These are phyloP conservation scores for Fibroporia radiculosa DNA, from an alignment of 768 basidiomycete species.

Conservation along the genomic window DNA sequence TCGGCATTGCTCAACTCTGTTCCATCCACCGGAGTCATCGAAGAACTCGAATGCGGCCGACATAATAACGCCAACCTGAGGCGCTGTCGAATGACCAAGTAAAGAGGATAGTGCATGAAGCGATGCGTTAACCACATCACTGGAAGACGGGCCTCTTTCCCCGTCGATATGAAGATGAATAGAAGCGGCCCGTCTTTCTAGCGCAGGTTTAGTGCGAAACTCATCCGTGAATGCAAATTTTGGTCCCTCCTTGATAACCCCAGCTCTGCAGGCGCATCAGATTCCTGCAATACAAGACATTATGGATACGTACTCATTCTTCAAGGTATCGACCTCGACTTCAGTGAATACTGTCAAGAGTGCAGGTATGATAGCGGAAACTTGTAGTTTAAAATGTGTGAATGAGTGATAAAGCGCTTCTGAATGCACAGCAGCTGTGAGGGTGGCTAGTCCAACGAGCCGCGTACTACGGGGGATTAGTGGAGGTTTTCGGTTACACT, in stretches of 20 bases:
- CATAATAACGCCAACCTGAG: conserved; percentile 66
- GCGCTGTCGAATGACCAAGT: conserved; percentile 66
- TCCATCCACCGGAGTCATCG: conserved; percentile 57
- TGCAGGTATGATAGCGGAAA: conserved; percentile 61
- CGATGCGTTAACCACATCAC: conserved; percentile 69
- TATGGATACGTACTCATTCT: conserved; percentile 53
- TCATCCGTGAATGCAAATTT: conserved; percentile 76
- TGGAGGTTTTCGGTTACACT: not conserved
- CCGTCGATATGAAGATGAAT: conserved; percentile 87
- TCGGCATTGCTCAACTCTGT: conserved; percentile 58
- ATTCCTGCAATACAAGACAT: not conserved
- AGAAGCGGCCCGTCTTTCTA: conserved; percentile 80
- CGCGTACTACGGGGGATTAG: conserved; percentile 48
- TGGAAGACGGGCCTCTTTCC: conserved; percentile 69
- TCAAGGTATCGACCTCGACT: conserved; percentile 48
- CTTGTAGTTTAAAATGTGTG: conserved; percentile 65
- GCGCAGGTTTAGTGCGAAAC: conserved; percentile 71
- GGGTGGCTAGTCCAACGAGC: conserved; percentile 77
- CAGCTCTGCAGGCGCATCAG: conserved; percentile 34
- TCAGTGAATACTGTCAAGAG: conserved; percentile 62
- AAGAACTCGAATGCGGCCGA: conserved; percentile 67
- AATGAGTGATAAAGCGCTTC: conserved; percentile 75
- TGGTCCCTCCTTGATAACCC: conserved; percentile 58
- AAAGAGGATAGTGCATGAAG: conserved; percentile 67
- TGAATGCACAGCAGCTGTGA: conserved; percentile 75